These are phyloP conservation scores for Saccharomycopsis synnaedendra DNA, from an alignment of 805 yeast species.

Conservation along the genomic window DNA sequence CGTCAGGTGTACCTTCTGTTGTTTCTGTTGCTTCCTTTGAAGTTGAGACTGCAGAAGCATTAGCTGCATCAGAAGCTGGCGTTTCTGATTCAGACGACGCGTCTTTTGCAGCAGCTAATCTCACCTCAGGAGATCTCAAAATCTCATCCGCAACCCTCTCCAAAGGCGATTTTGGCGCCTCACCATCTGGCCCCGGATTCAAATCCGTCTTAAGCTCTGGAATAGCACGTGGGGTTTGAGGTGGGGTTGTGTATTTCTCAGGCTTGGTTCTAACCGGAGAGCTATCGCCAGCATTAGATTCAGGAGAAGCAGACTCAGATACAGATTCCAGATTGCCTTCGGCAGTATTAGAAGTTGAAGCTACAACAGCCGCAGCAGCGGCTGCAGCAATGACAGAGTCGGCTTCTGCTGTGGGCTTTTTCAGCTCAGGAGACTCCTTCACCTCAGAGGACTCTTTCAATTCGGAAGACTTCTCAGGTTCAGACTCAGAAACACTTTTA, in stretches of 20 bases:
- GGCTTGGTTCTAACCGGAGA: no score
- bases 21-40: background rate
- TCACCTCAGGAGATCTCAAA: background rate
- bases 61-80: background rate
- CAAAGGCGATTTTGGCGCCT: constrained; percentile 9
- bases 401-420: no score
- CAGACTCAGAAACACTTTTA: background rate
- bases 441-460: background rate
- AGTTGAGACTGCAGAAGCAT: background rate
- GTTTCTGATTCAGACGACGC: background rate
- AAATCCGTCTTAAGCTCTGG: constrained; percentile 1
- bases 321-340: background rate
- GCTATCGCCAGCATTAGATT: background rate
- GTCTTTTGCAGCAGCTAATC: background rate
- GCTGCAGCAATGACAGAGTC: no score
- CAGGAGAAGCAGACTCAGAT: background rate
- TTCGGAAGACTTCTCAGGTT: background rate
- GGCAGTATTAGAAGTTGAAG: no score
- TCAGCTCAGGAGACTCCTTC: background rate
- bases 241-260: no score
- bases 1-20: background rate
- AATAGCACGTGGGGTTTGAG: background rate
- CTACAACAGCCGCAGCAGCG: no score
- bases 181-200: background rate
- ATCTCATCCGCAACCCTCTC: constrained; percentile 10